Evolutionary conservation across 352 stramenopile genomes (phyloP).

Genomic region (Peronospora belbahrii): DNA sequence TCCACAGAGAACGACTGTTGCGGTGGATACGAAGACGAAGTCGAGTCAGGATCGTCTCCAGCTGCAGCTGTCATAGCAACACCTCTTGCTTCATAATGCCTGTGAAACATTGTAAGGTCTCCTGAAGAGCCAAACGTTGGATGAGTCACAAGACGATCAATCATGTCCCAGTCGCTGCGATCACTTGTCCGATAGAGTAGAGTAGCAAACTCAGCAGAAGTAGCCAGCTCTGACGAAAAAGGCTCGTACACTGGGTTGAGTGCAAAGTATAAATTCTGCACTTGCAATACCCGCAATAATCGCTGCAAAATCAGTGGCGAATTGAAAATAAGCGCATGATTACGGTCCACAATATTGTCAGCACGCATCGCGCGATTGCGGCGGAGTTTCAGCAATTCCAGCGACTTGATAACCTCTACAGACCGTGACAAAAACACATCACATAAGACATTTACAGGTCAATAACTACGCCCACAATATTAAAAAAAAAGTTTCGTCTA

Average conservation of each 20-base stretch:
- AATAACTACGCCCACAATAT: constrained; percentile 3
- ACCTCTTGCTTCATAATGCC: constrained; percentile 24
- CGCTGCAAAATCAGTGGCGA: constrained; percentile 63
- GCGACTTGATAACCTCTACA: constrained; percentile 89
- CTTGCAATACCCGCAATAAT: constrained; percentile 61
- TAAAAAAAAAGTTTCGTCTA: neutral
- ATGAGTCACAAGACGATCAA: constrained; percentile 53
- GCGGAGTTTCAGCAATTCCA: constrained; percentile 87
- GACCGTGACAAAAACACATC: constrained; percentile 1
- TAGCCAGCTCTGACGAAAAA: constrained; percentile 74
- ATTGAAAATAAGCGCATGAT: constrained; percentile 90
- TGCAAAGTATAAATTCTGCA: constrained; percentile 84
- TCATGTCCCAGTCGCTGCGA: constrained; percentile 65
- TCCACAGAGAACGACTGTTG: constrained; percentile 52
- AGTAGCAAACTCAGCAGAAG: constrained; percentile 74
- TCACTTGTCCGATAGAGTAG: constrained; percentile 67
- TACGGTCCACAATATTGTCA: constrained; percentile 88
- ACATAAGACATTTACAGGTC: constrained; percentile 6
- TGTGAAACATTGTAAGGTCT: constrained; percentile 50
- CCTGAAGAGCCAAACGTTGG: constrained; percentile 35
- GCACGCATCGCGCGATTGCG: constrained; percentile 64
- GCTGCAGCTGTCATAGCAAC: constrained; percentile 2
- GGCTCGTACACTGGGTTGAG: constrained; percentile 77
- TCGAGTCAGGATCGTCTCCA: constrained; percentile 5
- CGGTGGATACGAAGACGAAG: constrained; percentile 18